These are phyloP conservation scores for Phylloporus gajari DNA, from an alignment of 1,284 basidiomycete species.

Conservation along the genomic window DNA sequence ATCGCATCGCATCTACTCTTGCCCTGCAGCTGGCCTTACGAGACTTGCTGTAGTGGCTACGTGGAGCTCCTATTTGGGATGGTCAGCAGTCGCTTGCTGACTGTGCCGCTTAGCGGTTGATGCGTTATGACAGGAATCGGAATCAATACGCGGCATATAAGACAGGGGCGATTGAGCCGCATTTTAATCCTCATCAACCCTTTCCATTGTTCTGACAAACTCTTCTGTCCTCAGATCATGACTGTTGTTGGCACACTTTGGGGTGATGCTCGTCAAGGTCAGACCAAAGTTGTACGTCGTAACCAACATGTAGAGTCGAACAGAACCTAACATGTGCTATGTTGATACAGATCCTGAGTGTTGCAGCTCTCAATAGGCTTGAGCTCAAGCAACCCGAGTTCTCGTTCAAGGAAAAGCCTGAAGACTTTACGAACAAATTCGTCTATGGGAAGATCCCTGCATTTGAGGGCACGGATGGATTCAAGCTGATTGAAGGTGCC, in stretches of 20 bases:
- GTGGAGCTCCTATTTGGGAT: neutral
- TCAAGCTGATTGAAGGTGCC: constrained; percentile 60
- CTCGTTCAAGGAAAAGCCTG: constrained; percentile 47
- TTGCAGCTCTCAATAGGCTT: constrained; percentile 10
- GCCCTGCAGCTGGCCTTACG: neutral
- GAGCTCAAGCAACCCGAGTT: constrained; percentile 27
- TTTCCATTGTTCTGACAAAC: neutral
- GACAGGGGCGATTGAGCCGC: neutral
- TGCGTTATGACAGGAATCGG: neutral
- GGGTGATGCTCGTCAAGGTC: neutral
- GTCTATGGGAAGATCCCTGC: constrained; percentile 61
- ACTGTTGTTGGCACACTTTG: neutral
- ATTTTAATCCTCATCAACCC: neutral
- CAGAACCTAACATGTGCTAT: neutral
- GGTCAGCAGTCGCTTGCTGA: neutral
- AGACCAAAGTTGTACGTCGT: neutral
- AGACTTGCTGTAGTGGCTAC: neutral
- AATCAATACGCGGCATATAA: neutral
- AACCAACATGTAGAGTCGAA: neutral
- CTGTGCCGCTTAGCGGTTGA: neutral
- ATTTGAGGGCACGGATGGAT: constrained; percentile 63
- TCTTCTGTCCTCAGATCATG: neutral
- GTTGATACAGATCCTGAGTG: neutral
- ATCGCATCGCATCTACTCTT: neutral
- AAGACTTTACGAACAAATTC: constrained; percentile 58